Base-by-base conservation (phyloP, 768 basidiomycete genomes). In the Mycena leptocephala region DNA sequence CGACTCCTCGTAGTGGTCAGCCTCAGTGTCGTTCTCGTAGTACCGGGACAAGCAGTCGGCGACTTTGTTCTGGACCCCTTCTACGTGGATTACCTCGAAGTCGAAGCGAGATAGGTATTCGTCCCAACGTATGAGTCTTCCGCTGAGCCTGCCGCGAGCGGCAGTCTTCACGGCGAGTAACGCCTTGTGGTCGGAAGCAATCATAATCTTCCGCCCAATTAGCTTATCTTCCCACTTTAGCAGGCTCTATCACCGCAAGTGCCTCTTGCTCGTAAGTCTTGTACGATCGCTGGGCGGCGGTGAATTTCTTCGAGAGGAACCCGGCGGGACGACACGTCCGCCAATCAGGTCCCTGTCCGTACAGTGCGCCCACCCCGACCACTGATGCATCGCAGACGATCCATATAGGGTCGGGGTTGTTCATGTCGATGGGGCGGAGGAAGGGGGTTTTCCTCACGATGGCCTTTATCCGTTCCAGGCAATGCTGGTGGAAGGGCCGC, bases 101-200 rank as follows among this genome's bases (percentile, higher is more conserved):
- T 58, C 56, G 20, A 58, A 70, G 1, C 69, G 69, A 9, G 69
- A 70, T 0, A 70, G 22, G 22, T 70, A 70, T 32, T 70, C 69
- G 18, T 70, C 69, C 69, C 69, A 70, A 1, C 69, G 56, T 1
- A 70, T 46, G 1, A 70, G 58, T 1, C 69, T 56, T 2, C 69
- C 69, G n/a, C 48, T 70, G 0, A 35, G 2, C 2, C 53, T 24
- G 26, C 26, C 22, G 0, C 41, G 39, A 0, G 69, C 58, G 0
- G 69, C 39, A 4, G 69, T 70, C 18, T 59, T 59, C 0, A 70
- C 43, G 11, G 20, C n/a, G 0, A 13, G 2, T 0, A 69, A 24
- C 0, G 63, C 63, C 41, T 64, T 43, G 16, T 64, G 63, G n/a
- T 64, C 63, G 10, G 63, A 26, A 5, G 41, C 63, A 1, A 64